A percentile compares a stretch with the other conserved stretches of the same genome.
Conservation (phyloP, 176 grass and related monocot species). For the Tillandsia leiboldiana region DNA sequence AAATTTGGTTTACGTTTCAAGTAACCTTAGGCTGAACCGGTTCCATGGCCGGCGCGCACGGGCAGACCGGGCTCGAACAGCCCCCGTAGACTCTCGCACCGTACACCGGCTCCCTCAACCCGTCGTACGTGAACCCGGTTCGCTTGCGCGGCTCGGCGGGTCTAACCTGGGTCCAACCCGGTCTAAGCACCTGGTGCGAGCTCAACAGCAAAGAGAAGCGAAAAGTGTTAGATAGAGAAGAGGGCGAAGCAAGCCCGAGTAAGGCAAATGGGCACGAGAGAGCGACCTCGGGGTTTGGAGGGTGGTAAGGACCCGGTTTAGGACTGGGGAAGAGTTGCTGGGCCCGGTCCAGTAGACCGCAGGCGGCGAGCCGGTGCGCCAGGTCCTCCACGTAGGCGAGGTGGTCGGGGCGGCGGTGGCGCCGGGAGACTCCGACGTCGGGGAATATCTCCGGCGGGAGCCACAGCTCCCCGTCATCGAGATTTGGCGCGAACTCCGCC, state of each 20-base stretch:
- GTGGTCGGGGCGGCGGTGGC: background rate
- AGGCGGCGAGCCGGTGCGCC: slow-evolving; percentile 27
- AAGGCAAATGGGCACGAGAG: background rate
- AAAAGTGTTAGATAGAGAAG: background rate
- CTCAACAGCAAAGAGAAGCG: background rate
- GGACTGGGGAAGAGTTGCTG: background rate
- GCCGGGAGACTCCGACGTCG: slow-evolving; percentile 35
- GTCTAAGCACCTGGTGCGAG: background rate
- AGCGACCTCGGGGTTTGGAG: background rate
- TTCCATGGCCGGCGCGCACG: background rate
- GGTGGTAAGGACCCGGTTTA: background rate
- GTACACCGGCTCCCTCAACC: background rate
- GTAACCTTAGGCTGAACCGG: background rate
- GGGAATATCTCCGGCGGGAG: slow-evolving; percentile 42
- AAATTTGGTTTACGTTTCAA: too few relatives aligned
- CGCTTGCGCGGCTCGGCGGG: background rate
- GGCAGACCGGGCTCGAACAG: background rate
- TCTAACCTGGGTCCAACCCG: background rate
- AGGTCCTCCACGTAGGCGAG: slow-evolving; percentile 28
- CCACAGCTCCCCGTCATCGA: slow-evolving; percentile 48
- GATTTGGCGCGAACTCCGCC: slow-evolving; percentile 22
- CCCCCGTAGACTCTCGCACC: background rate
- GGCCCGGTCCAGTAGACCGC: slow-evolving; percentile 3
- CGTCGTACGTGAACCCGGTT: background rate
- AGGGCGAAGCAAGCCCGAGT: background rate